Percentiles rank a stretch among this genome's conserved stretches.
These are phyloP conservation scores for Colletotrichum horii DNA, from an alignment of 2,329 filamentous ascomycete genomes.

Conservation along the genomic window DNA sequence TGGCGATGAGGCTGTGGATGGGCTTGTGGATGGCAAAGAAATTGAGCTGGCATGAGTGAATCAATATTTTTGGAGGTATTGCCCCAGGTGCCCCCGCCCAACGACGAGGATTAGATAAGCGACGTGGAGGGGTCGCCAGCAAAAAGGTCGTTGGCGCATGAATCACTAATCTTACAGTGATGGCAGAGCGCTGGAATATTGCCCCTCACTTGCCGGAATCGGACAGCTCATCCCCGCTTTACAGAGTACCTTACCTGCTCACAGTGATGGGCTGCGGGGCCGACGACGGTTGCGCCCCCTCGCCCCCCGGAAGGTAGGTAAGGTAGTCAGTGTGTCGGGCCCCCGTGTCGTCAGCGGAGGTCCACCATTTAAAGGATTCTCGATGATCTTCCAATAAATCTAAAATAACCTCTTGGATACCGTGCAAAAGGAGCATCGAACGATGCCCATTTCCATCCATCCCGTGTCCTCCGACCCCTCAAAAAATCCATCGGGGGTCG, in stretches of 20 bases:
- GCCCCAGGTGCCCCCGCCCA: background rate
- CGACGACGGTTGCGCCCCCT: background rate
- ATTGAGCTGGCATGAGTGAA: conserved; percentile 6
- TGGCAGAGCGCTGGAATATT: conserved; percentile 6
- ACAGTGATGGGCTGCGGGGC: background rate
- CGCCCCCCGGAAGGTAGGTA: background rate
- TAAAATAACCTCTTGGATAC: conserved; percentile 16
- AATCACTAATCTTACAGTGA: conserved; percentile 16
- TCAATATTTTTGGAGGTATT: conserved; percentile 18
- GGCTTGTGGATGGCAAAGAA: conserved; percentile 18
- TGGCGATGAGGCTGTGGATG: conserved; percentile 1
- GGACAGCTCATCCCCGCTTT: background rate
- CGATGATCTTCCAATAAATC: conserved; percentile 20
- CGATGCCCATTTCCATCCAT: conserved; percentile 1
- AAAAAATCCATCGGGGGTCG: background rate
- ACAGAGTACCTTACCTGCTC: background rate
- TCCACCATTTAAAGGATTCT: conserved; percentile 10
- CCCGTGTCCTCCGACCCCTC: background rate
- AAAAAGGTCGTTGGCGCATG: background rate
- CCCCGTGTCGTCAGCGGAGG: conserved; percentile 12
- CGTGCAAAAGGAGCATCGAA: background rate
- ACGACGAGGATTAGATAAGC: conserved; percentile 21
- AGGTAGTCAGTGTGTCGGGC: background rate
- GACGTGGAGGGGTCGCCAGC: background rate
- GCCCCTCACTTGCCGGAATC: conserved; percentile 10